phyloP scores from a whole-genome alignment of 2,329 filamentous ascomycete genomes.

The Aspergillus puulaauensis region DNA sequence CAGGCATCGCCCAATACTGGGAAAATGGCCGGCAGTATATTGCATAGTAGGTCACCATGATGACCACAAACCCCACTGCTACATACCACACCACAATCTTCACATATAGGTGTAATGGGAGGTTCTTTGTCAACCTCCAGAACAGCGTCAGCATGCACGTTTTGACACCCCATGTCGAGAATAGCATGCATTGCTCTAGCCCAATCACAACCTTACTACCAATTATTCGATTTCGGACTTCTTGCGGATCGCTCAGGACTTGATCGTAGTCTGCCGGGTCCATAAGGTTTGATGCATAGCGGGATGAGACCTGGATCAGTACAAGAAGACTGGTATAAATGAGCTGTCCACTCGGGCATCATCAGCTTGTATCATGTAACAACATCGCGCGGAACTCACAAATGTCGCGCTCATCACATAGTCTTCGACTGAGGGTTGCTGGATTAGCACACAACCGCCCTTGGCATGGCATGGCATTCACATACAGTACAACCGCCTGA shows the following conservation, averaged over 20 bases:
- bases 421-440: constrained; percentile 30
- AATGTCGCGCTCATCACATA: constrained; percentile 39
- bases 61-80: constrained; percentile 45
- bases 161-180: constrained; percentile 9
- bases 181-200: constrained; percentile 49
- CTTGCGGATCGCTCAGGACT: constrained; percentile 35
- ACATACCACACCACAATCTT: constrained; percentile 46
- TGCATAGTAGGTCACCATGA: constrained; percentile 50
- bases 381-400: constrained; percentile 25
- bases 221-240: constrained; percentile 44
- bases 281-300: constrained; percentile 40
- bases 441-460: neutral
- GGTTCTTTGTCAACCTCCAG: constrained; percentile 44
- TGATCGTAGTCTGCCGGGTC: constrained; percentile 31
- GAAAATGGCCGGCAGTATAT: constrained; percentile 52
- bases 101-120: constrained; percentile 38
- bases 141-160: constrained; percentile 43
- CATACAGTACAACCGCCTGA: constrained; percentile 30
- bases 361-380: neutral
- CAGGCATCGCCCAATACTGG: constrained; percentile 51
- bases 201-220: constrained; percentile 52
- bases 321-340: constrained; percentile 36
- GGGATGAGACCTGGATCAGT: constrained; percentile 38
- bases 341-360: constrained; percentile 20
- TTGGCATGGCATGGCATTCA: neutral